Percentiles rank a stretch among this genome's conserved stretches.
Evolutionary conservation across 495 filamentous ascomycete genomes (phyloP).

Genomic region (Penicillium pulvis): DNA sequence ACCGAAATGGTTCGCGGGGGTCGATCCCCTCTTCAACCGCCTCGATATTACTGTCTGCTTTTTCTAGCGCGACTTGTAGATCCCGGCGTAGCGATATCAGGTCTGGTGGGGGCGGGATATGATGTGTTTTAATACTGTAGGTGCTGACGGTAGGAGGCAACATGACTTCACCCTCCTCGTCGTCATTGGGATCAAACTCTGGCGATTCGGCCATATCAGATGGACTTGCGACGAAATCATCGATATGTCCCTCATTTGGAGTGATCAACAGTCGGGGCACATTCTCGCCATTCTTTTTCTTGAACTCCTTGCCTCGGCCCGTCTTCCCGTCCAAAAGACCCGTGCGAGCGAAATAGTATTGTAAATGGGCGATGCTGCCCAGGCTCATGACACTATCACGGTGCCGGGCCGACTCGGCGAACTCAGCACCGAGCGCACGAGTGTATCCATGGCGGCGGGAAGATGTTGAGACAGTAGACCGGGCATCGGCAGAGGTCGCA

Average conservation of each 20-base stretch:
- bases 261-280: conserved; percentile 45
- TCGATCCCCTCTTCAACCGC: conserved; percentile 41
- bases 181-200: conserved; percentile 56
- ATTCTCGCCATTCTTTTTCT: conserved; percentile 52
- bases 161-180: conserved; percentile 69
- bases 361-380: conserved; percentile 94
- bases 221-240: conserved; percentile 57
- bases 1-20: conserved; percentile 31
- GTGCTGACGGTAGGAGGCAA: conserved; percentile 95
- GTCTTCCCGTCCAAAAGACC: conserved; percentile 93
- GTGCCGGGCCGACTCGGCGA: conserved; percentile 84
- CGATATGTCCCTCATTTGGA: conserved; percentile 43
- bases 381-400: conserved; percentile 93
- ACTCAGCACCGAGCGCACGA: conserved; percentile 85
- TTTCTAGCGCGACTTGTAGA: conserved; percentile 66
- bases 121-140: conserved; percentile 85
- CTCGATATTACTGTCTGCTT: conserved; percentile 67
- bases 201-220: conserved; percentile 41
- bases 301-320: conserved; percentile 74
- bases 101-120: conserved; percentile 84
- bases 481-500: conserved; percentile 53
- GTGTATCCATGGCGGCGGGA: conserved; percentile 79
- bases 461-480: conserved; percentile 57
- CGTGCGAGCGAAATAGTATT: conserved; percentile 97
- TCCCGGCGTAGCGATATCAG: conserved; percentile 74